These are phyloP conservation scores for Paramecium primaurelia DNA, from an alignment of 73 alveolate species.

Conservation along the genomic window DNA sequence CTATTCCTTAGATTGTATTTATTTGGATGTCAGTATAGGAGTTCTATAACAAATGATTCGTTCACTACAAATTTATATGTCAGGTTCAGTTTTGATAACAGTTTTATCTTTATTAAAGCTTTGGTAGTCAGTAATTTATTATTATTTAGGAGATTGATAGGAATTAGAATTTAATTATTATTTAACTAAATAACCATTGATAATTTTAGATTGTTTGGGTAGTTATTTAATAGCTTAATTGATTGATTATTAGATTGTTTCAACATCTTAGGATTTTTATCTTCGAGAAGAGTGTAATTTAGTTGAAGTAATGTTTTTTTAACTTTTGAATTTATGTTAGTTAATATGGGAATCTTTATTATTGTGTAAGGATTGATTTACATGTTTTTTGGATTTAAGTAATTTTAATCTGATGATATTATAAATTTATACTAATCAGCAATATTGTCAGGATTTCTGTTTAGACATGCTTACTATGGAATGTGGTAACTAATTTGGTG, in stretches of 20 bases:
- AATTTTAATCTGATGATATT: background rate
- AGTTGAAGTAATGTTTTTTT: background rate
- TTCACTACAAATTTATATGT: background rate
- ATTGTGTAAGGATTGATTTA: background rate
- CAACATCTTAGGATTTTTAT: background rate
- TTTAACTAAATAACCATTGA: background rate
- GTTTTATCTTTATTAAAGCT: conserved; percentile 3
- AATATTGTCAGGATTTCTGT: background rate
- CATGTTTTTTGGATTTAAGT: background rate
- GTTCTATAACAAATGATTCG: background rate
- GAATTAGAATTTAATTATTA: background rate
- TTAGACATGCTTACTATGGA: background rate
- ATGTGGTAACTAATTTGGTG: background rate
- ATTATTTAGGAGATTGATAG: background rate
- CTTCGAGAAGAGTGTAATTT: background rate
- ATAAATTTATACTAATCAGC: background rate
- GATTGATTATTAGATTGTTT: background rate
- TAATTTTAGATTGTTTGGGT: background rate
- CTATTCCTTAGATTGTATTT: background rate
- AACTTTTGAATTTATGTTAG: background rate
- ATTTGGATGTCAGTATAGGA: background rate
- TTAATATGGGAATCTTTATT: background rate
- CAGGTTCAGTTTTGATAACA: conserved; percentile 1
- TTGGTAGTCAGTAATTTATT: background rate
- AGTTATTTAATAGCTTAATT: background rate